These are phyloP conservation scores for Aspergillus avenaceus DNA, from an alignment of 495 filamentous ascomycete species.

Conservation along the genomic window DNA sequence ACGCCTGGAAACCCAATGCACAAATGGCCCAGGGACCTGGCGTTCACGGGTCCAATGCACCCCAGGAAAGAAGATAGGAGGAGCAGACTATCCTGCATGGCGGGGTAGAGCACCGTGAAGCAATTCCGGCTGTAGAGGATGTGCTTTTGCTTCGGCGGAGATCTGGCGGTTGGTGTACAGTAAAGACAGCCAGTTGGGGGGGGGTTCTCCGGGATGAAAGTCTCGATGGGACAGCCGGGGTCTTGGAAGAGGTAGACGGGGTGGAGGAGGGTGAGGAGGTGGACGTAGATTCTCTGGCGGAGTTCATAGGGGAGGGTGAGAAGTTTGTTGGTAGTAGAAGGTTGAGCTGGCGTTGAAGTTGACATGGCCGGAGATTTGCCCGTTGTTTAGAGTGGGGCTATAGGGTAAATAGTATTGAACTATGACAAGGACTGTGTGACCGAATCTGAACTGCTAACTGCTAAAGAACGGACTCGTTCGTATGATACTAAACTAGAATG, in stretches of 20 bases:
- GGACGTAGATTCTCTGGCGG: neutral
- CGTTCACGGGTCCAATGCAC: neutral
- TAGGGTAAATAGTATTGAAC: too few species aligned
- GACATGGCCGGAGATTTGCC: too few species aligned
- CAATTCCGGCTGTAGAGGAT: neutral
- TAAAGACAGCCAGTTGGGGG: neutral
- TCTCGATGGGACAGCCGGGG: neutral
- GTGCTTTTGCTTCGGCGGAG: neutral
- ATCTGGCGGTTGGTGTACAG: neutral
- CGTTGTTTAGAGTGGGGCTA: too few species aligned
- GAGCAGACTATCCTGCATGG: neutral
- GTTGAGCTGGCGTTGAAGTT: too few species aligned
- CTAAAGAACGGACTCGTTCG: too few species aligned
- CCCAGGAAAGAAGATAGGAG: neutral
- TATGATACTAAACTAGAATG: too few species aligned
- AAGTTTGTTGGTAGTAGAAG: too few species aligned
- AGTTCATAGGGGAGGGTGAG: conserved; percentile 5
- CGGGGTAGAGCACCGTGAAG: neutral
- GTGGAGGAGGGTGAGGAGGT: neutral
- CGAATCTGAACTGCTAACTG: too few species aligned
- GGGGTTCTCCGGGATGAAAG: neutral
- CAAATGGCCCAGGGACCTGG: neutral
- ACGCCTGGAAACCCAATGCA: neutral
- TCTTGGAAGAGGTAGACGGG: neutral
- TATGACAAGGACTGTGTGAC: too few species aligned